Base-by-base conservation (phyloP, 2,329 filamentous ascomycete genomes). In the Phialophora verrucosa region DNA sequence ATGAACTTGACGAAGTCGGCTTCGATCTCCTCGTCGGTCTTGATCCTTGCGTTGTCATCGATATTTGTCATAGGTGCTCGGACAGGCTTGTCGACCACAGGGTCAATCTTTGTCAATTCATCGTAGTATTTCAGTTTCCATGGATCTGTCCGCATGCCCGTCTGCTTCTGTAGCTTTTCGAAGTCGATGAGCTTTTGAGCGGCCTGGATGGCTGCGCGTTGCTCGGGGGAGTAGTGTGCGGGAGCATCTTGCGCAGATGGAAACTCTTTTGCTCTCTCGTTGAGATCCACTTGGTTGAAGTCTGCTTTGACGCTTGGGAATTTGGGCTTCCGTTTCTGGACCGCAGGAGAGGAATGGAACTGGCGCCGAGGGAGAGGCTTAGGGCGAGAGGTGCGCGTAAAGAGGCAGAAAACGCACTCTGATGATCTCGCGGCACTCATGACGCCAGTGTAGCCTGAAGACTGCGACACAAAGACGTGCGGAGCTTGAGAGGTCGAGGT, bases 161-260 rank as follows among this genome's bases (percentile, higher is more conserved):
- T 87, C 83, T 63, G 55, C 23, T 65, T 60, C 50, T 89, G 83
- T 75, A 97, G 76, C 78, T 98, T 92, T 71, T 88, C 83, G 10
- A 89, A 82, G 75, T 90, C 85, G 76, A 97, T 88, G 71, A 90
- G 87, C 68, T 85, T 81, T 79, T 97, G 93, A 73, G 90, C 93
- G 56, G 91, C 90, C 79, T 91, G 84, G 76, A 98, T 88, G 64
- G 93, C 92, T 63, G 87, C 88, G 72, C 96, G 83, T 81, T 98
- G 94, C 76, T 90, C 87, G 17, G 89, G 84, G 0, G 92, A 91
- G 82, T 97, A 98, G 73, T 85, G 86, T 23, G 79, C 74, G 66
- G 64, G 55, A 23, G 54, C 66, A 65, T 69, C 55, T 60, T 62
- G 35, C 27, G 58, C 62, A 17, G 60, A 55, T 17, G 56, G 61